phyloP scores from a whole-genome alignment of 2,329 filamentous ascomycete genomes.

The Chalaropsis ovoidea region DNA sequence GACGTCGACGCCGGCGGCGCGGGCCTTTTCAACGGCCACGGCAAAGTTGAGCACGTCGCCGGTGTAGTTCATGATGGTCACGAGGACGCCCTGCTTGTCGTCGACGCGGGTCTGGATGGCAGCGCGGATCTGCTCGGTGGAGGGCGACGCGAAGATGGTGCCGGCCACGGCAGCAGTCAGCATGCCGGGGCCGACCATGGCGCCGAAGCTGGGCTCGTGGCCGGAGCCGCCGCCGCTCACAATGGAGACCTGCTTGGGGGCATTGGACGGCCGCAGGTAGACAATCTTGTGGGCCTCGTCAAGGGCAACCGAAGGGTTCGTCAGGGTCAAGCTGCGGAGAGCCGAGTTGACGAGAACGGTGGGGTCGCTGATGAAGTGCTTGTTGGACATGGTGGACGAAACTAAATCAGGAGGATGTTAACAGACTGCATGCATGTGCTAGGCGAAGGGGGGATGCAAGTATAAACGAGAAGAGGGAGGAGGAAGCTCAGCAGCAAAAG shows the following conservation, averaged over 20 bases:
- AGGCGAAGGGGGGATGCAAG: neutral
- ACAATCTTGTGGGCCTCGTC: slow-evolving; percentile 74
- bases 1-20: slow-evolving; percentile 62
- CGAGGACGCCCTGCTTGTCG: slow-evolving; percentile 61
- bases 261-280: slow-evolving; percentile 53
- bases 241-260: slow-evolving; percentile 60
- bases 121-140: slow-evolving; percentile 68
- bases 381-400: slow-evolving; percentile 42
- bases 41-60: slow-evolving; percentile 87
- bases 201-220: slow-evolving; percentile 80
- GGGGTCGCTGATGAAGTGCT: slow-evolving; percentile 85
- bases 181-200: slow-evolving; percentile 72
- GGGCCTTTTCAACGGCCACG: slow-evolving; percentile 85
- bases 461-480: neutral
- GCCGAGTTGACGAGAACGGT: slow-evolving; percentile 67
- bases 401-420: neutral
- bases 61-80: slow-evolving; percentile 95
- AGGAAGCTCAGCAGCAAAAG: neutral
- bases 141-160: slow-evolving; percentile 75
- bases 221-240: slow-evolving; percentile 82
- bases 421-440: neutral
- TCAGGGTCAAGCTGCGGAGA: slow-evolving; percentile 65
- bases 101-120: slow-evolving; percentile 66
- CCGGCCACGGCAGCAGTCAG: slow-evolving; percentile 75
- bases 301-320: slow-evolving; percentile 73